These are phyloP conservation scores for Solanum virginianum DNA, from an alignment of 257 asterid genomes.

Conservation along the genomic window DNA sequence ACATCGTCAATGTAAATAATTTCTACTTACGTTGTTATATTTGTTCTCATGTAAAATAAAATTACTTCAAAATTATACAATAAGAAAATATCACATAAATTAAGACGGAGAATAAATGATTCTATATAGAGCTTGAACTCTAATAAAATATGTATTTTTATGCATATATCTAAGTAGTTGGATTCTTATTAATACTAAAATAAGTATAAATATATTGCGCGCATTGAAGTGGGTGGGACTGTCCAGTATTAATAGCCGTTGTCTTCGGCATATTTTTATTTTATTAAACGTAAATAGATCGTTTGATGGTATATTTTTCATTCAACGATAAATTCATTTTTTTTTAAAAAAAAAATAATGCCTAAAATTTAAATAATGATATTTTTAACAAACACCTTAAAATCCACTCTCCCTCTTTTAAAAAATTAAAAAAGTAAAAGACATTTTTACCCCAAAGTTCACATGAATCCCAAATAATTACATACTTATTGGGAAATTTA, in stretches of 20 bases:
- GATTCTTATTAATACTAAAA: background rate
- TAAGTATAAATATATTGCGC: background rate
- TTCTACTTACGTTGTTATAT: too few relatives aligned
- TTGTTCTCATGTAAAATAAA: too few relatives aligned
- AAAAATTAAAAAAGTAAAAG: background rate
- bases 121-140: background rate
- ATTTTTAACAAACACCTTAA: background rate
- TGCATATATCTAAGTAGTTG: background rate
- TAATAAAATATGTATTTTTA: background rate
- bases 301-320: too few relatives aligned
- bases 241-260: conserved; percentile 67
- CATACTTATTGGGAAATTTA: background rate
- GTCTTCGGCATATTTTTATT: conserved; percentile 37
- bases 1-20: too few relatives aligned
- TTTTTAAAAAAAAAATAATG: background rate
- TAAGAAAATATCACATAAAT: background rate
- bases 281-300: background rate
- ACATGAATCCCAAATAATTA: background rate
- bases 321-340: background rate
- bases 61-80: rapidly evolving
- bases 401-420: background rate
- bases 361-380: background rate
- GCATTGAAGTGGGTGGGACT: conserved; percentile 36
- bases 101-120: background rate
- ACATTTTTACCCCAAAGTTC: background rate